Evolutionary conservation across 2,329 filamentous ascomycete species (phyloP), one percentile per base, ranked within the genome.

Genomic region (Chalaropsis ovoidea): DNA sequence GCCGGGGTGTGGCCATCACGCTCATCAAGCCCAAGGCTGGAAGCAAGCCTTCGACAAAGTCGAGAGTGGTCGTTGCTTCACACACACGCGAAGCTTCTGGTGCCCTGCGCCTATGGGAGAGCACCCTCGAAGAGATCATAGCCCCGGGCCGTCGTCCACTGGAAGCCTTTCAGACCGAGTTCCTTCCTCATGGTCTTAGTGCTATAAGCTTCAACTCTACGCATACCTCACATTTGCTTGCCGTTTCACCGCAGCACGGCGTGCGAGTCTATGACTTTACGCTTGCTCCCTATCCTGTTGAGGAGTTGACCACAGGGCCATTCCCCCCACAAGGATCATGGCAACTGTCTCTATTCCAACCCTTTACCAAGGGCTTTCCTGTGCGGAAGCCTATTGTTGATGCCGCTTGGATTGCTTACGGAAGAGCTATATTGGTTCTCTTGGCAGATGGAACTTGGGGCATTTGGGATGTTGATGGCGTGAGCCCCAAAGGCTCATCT

Each of bases 391-490:
- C 80, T 0, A 79, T 87, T n/a, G 72, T 86, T 15, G 83, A 83
- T 61, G 82, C 84, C 0, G 78, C 80, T 4, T 87, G 85, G 85
- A 80, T 86, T 61, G 76, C 80, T 1, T 80, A 81, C 67, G 85
- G 85, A 10, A 78, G 81, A 60, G 84, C 84, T 4, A 75, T 87
- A 35, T 74, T 87, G 49, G 77, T 78, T 0, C 75, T 87, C 1
- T 75, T 86, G 2, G 80, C 81, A 0, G 85, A 87, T 69, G 85
- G 84, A 6, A 83, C 84, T 71, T 87, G 85, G 85, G 85, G 83
- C 15, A 81, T 87, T 42, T 87, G 84, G 84, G 84, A 87, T 70
- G 78, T 87, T 56, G 82, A 86, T 68, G 82, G 83, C 7, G 77
- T 77, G 39, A 80, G 80, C 47, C 81, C 82, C 1, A 72, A 78